phyloP scores from a whole-genome alignment of 306 rosid species.

The Senna tora region DNA sequence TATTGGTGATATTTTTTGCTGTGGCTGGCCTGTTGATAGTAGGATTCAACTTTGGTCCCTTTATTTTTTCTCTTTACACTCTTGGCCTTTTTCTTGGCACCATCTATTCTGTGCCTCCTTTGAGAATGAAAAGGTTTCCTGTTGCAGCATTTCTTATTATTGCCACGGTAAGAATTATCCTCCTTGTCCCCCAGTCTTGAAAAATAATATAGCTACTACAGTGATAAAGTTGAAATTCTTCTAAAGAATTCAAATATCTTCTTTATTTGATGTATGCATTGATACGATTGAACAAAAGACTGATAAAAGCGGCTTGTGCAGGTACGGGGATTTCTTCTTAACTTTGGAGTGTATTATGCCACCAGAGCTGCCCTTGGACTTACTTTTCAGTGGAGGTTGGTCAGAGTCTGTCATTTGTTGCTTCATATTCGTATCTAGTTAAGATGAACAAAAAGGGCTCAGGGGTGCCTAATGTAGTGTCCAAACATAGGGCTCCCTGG shows the following conservation, averaged over 20 bases:
- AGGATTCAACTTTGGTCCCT: slow-evolving; percentile 81
- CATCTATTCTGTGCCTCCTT: slow-evolving; percentile 92
- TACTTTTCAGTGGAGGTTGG: slow-evolving; percentile 91
- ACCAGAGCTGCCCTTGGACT: slow-evolving; percentile 97
- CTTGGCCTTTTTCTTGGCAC: slow-evolving; percentile 95
- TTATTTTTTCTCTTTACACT: slow-evolving; percentile 79
- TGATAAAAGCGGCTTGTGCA: slow-evolving; percentile 50
- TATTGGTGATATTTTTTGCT: slow-evolving; percentile 85
- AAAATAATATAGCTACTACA: slow-evolving; percentile 4
- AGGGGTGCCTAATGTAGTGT: slow-evolving; percentile 23
- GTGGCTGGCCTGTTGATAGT: slow-evolving; percentile 74
- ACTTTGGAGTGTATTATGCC: slow-evolving; percentile 93
- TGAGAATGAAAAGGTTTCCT: slow-evolving; percentile 93
- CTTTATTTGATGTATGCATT: slow-evolving; percentile 15
- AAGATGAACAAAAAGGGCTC: not conserved
- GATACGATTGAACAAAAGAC: slow-evolving; percentile 27
- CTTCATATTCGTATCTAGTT: slow-evolving; percentile 29
- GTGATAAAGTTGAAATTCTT: slow-evolving; percentile 15
- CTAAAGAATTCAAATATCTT: not conserved
- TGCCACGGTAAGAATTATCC: slow-evolving; percentile 69
- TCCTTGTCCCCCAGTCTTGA: slow-evolving; percentile 22
- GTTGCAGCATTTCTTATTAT: slow-evolving; percentile 96
- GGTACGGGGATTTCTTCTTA: slow-evolving; percentile 97
- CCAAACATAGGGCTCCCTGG: slow-evolving; percentile 21
- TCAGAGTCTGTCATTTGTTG: slow-evolving; percentile 35